A percentile compares a stretch with the other conserved stretches of the same genome.
phyloP scores from a whole-genome alignment of 805 yeast genomes.

The Nakazawaea peltata region DNA sequence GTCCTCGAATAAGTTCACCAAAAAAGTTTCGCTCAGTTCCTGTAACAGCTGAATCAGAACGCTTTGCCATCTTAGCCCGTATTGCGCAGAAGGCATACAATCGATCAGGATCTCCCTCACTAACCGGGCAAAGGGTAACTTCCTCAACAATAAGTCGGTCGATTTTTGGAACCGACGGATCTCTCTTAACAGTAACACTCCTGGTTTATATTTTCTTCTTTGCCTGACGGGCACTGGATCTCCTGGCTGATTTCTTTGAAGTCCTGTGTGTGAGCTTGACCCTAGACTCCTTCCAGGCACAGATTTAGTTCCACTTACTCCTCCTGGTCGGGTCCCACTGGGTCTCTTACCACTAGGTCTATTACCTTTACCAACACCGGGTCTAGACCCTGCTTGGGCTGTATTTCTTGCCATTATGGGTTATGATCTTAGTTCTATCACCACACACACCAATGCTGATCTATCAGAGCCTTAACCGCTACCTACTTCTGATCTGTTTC shows the following conservation, averaged over 20 bases:
- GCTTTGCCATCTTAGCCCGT: slow-evolving; percentile 69
- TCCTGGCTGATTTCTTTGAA: slow-evolving; percentile 44
- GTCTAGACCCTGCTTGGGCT: no score
- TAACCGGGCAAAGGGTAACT: slow-evolving; percentile 70
- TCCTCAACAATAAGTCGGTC: slow-evolving; percentile 59
- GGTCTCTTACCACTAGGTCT: no score
- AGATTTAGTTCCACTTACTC: not conserved
- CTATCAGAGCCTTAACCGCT: no score
- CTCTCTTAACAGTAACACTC: slow-evolving; percentile 59
- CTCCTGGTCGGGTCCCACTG: not conserved
- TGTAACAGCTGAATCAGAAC: slow-evolving; percentile 72
- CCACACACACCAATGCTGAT: no score
- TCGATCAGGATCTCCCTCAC: slow-evolving; percentile 68
- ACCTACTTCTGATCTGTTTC: no score
- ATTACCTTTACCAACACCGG: no score
- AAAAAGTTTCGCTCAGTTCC: slow-evolving; percentile 74
- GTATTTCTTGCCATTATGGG: slow-evolving; percentile 2
- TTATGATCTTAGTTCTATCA: not conserved
- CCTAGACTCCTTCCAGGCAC: no score
- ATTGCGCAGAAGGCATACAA: slow-evolving; percentile 43
- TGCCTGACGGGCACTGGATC: slow-evolving; percentile 33
- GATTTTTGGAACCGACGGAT: slow-evolving; percentile 60
- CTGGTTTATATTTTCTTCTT: slow-evolving; percentile 45
- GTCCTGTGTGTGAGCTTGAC: slow-evolving; percentile 27
- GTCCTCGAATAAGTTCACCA: slow-evolving; percentile 68